Evolutionary conservation across 106 monocot species (phyloP).

Genomic region (Phalaenopsis equestris): DNA sequence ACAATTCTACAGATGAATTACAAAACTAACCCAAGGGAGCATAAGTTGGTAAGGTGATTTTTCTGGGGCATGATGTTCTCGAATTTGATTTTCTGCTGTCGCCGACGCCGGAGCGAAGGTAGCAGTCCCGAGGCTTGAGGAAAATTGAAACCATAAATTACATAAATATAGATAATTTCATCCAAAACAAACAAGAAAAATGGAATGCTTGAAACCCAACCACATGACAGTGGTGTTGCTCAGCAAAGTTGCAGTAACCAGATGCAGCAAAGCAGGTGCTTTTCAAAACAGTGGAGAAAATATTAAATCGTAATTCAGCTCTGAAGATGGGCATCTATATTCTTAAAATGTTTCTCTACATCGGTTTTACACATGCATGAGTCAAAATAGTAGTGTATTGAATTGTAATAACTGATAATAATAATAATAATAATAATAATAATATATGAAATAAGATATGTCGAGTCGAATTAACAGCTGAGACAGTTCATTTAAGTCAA

Average conservation of each 20-base stretch:
- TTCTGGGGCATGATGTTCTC: constrained; percentile 44
- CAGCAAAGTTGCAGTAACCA: not conserved
- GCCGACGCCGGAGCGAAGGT: not conserved
- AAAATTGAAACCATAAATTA: not conserved
- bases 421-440: too few species aligned
- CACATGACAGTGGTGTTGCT: not conserved
- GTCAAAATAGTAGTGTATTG: too few species aligned
- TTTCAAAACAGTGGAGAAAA: not conserved
- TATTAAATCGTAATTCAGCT: not conserved
- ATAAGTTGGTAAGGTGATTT: constrained; percentile 46
- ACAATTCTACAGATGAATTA: not conserved
- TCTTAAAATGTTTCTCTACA: not conserved
- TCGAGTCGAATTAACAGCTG: too few species aligned
- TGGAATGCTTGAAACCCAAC: not conserved
- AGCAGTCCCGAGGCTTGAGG: constrained; percentile 58
- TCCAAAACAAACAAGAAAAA: too few species aligned
- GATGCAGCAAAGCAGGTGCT: not conserved
- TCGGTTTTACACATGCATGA: not conserved
- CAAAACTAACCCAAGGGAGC: constrained; percentile 33
- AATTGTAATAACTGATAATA: too few species aligned
- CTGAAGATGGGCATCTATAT: not conserved
- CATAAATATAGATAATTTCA: not conserved
- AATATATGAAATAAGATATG: too few species aligned
- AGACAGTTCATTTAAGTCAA: too few species aligned
- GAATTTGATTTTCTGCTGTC: constrained; percentile 3